Percentiles rank a stretch among this genome's conserved stretches.
These are phyloP conservation scores for Neophaeococcomyces mojaviensis DNA, from an alignment of 2,329 filamentous ascomycete species.

Conservation along the genomic window DNA sequence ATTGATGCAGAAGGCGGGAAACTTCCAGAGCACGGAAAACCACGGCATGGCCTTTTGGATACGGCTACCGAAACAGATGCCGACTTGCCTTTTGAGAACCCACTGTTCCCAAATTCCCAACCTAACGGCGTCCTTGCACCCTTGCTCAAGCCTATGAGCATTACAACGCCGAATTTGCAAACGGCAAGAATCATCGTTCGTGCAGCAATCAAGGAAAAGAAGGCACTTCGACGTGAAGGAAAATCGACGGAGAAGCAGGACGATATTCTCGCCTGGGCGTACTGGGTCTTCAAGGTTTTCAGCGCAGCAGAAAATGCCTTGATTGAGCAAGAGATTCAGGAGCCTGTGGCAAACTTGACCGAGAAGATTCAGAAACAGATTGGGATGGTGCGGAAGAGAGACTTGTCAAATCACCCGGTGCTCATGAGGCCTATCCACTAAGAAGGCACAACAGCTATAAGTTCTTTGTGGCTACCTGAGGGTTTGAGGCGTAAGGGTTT, in stretches of 20 bases:
- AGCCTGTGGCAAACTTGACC: not conserved
- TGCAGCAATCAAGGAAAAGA: constrained; percentile 13
- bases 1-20: not conserved
- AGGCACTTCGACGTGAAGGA: not conserved
- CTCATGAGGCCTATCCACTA: too few relatives aligned
- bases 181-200: constrained; percentile 20
- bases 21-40: not conserved
- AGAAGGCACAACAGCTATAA: too few relatives aligned
- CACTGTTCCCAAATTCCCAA: not conserved
- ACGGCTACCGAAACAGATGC: not conserved
- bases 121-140: not conserved
- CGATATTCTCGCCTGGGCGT: not conserved
- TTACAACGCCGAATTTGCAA: constrained; percentile 16
- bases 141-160: constrained; percentile 2
- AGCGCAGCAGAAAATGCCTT: not conserved
- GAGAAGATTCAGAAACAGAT: too few relatives aligned
- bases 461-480: too few relatives aligned
- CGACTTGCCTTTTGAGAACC: not conserved
- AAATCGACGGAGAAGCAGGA: not conserved
- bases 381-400: too few relatives aligned
- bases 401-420: too few relatives aligned
- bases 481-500: too few relatives aligned
- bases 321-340: not conserved
- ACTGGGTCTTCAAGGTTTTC: not conserved
- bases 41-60: not conserved